Evolutionary conservation across 257 asterid species (phyloP).

Genomic region (Primulina tabacum): DNA sequence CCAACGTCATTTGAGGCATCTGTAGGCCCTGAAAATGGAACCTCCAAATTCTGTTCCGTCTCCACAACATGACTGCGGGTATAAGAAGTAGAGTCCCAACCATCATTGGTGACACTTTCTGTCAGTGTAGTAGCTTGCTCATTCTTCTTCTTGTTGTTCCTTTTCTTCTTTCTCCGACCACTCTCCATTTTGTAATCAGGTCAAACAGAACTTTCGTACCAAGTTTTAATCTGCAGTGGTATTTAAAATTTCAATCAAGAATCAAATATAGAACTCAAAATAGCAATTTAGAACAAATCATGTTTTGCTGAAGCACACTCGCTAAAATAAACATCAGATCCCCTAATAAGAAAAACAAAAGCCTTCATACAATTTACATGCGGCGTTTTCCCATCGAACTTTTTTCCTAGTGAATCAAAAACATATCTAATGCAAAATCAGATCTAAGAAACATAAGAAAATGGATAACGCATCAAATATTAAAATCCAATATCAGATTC

Average conservation of each 20-base stretch:
- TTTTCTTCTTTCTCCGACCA: slow-evolving; percentile 61
- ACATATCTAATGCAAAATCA: slow-evolving; percentile 15
- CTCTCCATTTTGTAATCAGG: slow-evolving; percentile 42
- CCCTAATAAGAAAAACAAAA: slow-evolving; percentile 6
- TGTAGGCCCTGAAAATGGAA: slow-evolving; percentile 21
- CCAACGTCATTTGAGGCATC: slow-evolving; percentile 25
- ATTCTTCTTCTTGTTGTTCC: slow-evolving; percentile 66
- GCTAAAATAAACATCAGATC: slow-evolving; percentile 21
- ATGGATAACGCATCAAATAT: slow-evolving; percentile 8
- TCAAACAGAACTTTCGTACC: slow-evolving; percentile 5
- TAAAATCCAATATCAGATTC: slow-evolving; percentile 12
- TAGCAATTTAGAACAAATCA: slow-evolving; percentile 2
- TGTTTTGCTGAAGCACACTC: background rate
- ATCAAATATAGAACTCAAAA: background rate
- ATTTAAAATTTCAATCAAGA: background rate
- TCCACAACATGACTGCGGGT: slow-evolving; percentile 32
- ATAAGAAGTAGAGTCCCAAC: slow-evolving; percentile 33
- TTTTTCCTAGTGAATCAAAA: background rate
- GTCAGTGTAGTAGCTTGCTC: slow-evolving; percentile 40
- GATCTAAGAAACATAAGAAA: slow-evolving; percentile 20
- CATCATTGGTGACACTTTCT: slow-evolving; percentile 41
- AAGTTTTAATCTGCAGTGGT: slow-evolving; percentile 1
- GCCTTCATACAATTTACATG: background rate
- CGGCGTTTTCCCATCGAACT: background rate
- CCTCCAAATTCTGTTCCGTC: slow-evolving; percentile 17